These are phyloP conservation scores for Zancudomyces culisetae DNA, from an alignment of 371 early-diverging fungal species.

Conservation along the genomic window DNA sequence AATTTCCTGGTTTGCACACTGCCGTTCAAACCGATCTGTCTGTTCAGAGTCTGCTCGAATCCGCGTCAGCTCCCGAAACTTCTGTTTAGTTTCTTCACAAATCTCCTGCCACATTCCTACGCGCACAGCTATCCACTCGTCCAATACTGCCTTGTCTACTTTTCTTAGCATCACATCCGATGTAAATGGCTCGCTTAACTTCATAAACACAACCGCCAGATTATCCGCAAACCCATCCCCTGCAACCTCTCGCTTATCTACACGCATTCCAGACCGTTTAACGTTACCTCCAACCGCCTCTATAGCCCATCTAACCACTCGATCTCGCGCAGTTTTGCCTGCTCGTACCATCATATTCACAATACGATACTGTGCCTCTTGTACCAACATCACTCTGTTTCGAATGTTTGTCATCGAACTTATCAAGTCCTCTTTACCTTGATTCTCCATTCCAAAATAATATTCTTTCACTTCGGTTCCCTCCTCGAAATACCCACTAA, in stretches of 20 bases:
- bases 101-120: not conserved
- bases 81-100: not conserved
- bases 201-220: slow-evolving; percentile 38
- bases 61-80: slow-evolving; percentile 43
- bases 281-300: slow-evolving; percentile 28
- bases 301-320: slow-evolving; percentile 21
- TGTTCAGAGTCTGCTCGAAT: slow-evolving; percentile 55
- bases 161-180: slow-evolving; percentile 43
- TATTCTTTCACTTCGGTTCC: slow-evolving; percentile 23
- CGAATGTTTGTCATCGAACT: slow-evolving; percentile 46
- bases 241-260: slow-evolving; percentile 52
- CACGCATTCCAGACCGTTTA: slow-evolving; percentile 65
- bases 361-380: slow-evolving; percentile 40
- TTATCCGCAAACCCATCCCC: slow-evolving; percentile 80
- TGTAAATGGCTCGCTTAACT: slow-evolving; percentile 68
- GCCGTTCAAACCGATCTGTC: slow-evolving; percentile 17
- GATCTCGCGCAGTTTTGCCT: slow-evolving; percentile 33
- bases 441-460: slow-evolving; percentile 34
- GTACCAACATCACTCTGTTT: slow-evolving; percentile 30
- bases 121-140: slow-evolving; percentile 30
- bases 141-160: slow-evolving; percentile 44
- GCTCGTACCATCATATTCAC: slow-evolving; percentile 53
- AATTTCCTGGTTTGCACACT: not conserved
- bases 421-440: slow-evolving; percentile 31
- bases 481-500: slow-evolving; percentile 13